These are phyloP conservation scores for Dactylellina drechsleri DNA, from an alignment of 2,329 filamentous ascomycete genomes.

Conservation along the genomic window DNA sequence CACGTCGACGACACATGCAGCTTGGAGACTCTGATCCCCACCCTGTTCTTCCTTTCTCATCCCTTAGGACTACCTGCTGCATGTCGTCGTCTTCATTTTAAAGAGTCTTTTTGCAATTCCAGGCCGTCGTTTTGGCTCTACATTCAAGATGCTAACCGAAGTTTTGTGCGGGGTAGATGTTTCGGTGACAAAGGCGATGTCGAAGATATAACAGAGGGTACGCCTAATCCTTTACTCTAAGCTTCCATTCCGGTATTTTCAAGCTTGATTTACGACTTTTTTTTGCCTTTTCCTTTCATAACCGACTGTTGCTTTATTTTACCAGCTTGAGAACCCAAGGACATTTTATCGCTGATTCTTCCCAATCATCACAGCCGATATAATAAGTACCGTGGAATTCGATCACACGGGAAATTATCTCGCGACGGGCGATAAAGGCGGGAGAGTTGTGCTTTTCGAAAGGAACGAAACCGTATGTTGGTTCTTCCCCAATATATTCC, in stretches of 20 bases:
- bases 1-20: not conserved
- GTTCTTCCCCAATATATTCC: not conserved
- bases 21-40: not conserved
- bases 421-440: slow-evolving; percentile 89
- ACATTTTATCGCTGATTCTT: slow-evolving; percentile 15
- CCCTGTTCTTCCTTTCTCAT: not conserved
- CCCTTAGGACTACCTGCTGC: not conserved
- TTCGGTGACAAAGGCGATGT: slow-evolving; percentile 99
- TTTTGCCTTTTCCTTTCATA: no score
- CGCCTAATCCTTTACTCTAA: slow-evolving; percentile 35
- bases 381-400: slow-evolving; percentile 91
- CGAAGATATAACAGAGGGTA: slow-evolving; percentile 97
- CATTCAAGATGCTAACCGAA: slow-evolving; percentile 45
- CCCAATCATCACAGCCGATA: slow-evolving; percentile 72
- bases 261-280: slow-evolving; percentile 1
- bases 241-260: slow-evolving; percentile 1
- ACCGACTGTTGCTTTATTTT: slow-evolving; percentile 34
- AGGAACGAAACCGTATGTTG: slow-evolving; percentile 89
- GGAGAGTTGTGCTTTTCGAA: slow-evolving; percentile 85
- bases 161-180: slow-evolving; percentile 71
- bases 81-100: slow-evolving; percentile 25
- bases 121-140: not conserved
- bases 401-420: slow-evolving; percentile 90
- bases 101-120: not conserved
- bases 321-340: not conserved